These are phyloP conservation scores for Acorus gramineus DNA, from an alignment of 106 monocot genomes.

Conservation along the genomic window DNA sequence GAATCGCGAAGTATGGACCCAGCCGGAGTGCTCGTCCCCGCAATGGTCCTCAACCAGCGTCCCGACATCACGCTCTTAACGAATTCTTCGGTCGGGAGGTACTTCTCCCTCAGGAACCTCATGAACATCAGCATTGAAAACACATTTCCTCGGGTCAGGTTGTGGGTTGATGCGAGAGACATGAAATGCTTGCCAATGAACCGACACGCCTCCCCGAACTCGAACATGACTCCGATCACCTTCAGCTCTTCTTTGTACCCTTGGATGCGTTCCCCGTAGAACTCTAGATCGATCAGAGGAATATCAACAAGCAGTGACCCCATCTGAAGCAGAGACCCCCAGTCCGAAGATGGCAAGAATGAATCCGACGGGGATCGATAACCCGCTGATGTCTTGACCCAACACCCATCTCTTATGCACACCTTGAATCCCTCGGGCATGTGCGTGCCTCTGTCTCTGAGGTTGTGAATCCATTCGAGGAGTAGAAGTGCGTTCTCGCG, in stretches of 20 bases:
- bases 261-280: slow-evolving; percentile 13
- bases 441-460: slow-evolving; percentile 4
- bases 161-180: slow-evolving; percentile 7
- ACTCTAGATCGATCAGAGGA: slow-evolving; percentile 26
- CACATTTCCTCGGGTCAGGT: slow-evolving; percentile 32
- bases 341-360: slow-evolving; percentile 18
- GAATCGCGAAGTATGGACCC: slow-evolving; percentile 12
- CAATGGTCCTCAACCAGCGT: slow-evolving; percentile 19
- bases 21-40: slow-evolving; percentile 19
- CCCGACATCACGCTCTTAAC: neutral
- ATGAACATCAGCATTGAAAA: slow-evolving; percentile 36
- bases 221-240: slow-evolving; percentile 35
- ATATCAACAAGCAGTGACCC: slow-evolving; percentile 23
- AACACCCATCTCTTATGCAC: slow-evolving; percentile 30
- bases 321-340: slow-evolving; percentile 34
- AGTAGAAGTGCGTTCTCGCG: slow-evolving; percentile 30
- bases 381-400: slow-evolving; percentile 44
- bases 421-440: slow-evolving; percentile 19
- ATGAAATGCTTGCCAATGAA: slow-evolving; percentile 25
- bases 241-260: slow-evolving; percentile 32
- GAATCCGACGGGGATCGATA: slow-evolving; percentile 21
- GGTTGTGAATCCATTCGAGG: slow-evolving; percentile 30
- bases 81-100: slow-evolving; percentile 10
- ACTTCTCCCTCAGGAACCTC: slow-evolving; percentile 28
- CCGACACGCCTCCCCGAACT: slow-evolving; percentile 25